Percentiles rank a stretch among this genome's conserved stretches.
These are phyloP conservation scores for Babesia microti DNA, from an alignment of 169 alveolate species.

Conservation along the genomic window DNA sequence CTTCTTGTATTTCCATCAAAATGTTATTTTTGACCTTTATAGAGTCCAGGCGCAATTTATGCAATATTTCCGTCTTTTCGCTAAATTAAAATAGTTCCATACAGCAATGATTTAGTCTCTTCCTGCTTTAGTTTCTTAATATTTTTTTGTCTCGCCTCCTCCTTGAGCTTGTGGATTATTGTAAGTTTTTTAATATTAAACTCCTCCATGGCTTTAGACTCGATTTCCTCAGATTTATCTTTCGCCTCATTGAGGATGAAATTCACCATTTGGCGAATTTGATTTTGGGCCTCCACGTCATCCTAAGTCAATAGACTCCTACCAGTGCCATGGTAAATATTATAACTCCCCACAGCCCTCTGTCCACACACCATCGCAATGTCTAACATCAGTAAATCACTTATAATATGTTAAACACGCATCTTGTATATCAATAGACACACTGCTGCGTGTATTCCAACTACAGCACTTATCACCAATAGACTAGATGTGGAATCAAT, in stretches of 20 bases:
- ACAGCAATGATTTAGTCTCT: constrained; percentile 61
- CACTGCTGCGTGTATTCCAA: no score
- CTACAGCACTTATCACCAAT: no score
- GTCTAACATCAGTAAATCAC: no score
- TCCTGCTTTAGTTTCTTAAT: constrained; percentile 59
- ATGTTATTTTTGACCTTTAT: no score
- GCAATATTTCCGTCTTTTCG: not conserved
- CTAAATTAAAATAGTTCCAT: constrained; percentile 37
- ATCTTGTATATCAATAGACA: no score
- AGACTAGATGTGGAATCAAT: no score
- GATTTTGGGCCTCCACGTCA: constrained; percentile 82
- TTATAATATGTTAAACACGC: no score
- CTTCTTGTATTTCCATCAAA: constrained; percentile 55
- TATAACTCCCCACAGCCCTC: no score
- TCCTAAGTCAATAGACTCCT: no score
- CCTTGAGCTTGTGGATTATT: constrained; percentile 78
- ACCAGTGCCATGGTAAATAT: no score
- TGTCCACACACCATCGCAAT: no score
- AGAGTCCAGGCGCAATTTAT: no score
- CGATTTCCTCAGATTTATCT: constrained; percentile 85
- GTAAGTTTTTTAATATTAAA: constrained; percentile 81
- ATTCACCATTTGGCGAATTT: constrained; percentile 84
- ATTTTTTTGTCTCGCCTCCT: constrained; percentile 69
- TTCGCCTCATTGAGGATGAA: constrained; percentile 85
- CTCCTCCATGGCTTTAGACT: constrained; percentile 82